These are phyloP conservation scores for Xylaria sp. DNA, from an alignment of 2,329 filamentous ascomycete genomes.

Conservation along the genomic window DNA sequence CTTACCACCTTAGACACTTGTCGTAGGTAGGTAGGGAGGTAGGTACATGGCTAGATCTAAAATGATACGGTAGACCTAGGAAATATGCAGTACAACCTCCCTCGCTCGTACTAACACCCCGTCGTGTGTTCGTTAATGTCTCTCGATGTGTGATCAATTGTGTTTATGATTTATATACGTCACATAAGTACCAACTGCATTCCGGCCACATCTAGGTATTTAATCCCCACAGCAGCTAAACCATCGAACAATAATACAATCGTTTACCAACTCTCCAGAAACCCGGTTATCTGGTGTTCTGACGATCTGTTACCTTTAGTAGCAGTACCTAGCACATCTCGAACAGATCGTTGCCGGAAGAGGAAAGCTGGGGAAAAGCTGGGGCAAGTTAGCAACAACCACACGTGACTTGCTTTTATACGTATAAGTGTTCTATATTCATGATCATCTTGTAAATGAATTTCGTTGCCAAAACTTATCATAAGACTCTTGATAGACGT, in stretches of 20 bases:
- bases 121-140: not conserved
- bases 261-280: not conserved
- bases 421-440: not conserved
- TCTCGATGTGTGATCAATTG: not conserved
- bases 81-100: slow-evolving; percentile 9
- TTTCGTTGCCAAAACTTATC: not conserved
- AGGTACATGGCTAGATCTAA: not conserved
- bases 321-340: not conserved
- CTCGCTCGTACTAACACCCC: not conserved
- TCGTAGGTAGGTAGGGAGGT: not conserved
- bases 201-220: not conserved
- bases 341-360: slow-evolving; percentile 19
- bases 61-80: slow-evolving; percentile 13
- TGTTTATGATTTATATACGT: not conserved
- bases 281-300: not conserved
- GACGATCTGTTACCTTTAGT: not conserved
- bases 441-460: not conserved
- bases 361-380: slow-evolving; percentile 20
- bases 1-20: not conserved
- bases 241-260: not conserved
- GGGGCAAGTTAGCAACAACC: not conserved
- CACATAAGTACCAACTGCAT: not conserved
- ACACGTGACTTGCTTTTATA: not conserved
- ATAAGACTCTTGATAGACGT: not conserved
- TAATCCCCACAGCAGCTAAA: not conserved